Evolutionary conservation across 2,329 filamentous ascomycete genomes (phyloP), one percentile per base, ranked within the genome.

Genomic region (Scedosporium aurantiacum): DNA sequence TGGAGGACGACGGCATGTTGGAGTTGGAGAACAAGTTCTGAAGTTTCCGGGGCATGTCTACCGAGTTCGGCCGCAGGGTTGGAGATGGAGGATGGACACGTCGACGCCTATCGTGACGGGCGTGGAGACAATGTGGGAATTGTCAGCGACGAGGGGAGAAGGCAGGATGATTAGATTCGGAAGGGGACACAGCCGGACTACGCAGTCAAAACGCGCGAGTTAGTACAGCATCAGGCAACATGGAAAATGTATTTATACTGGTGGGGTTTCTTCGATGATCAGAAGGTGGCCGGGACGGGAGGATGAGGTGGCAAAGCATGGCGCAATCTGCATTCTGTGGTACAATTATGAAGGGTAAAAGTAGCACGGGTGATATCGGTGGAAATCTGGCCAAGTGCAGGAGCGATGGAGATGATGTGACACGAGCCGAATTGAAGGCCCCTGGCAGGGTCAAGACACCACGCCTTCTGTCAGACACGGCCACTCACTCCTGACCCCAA

Each of bases 1-100:
- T 81, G 65, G 74, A 70, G 64, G 70, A 70, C 66, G 74, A 68
- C 74, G 77, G 76, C 68, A 70, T 80, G 71, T 73, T 76, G 72
- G 75, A 78, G 69, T 77, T 77, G 63, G 74, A 75, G 70, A 85
- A 84, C 63, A 80, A 81, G 67, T 83, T 83, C 65, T 76, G 72
- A 66, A 85, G 76, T 75, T 78, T 82, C 74, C 81, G 81, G 71
- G 82, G 81, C 82, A 85, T 84, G 65, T 77, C 76, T 77, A 52
- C 27, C 27, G 47, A 57, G 27, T 41, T 16, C n/a, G 37, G 28
- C 55, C 55, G 55, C 21, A 23, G 10, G 23, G 27, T 52, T 25
- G 21, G 21, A 25, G 21, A 5, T 12, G 47, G 47, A 21, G 6
- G 47, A 21, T 23, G 47, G 25, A 52, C 47, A 52, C 47, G 47